These are phyloP conservation scores for Isoetes engelmannii DNA, from an alignment of 83 land plant genomes.

Conservation along the genomic window DNA sequence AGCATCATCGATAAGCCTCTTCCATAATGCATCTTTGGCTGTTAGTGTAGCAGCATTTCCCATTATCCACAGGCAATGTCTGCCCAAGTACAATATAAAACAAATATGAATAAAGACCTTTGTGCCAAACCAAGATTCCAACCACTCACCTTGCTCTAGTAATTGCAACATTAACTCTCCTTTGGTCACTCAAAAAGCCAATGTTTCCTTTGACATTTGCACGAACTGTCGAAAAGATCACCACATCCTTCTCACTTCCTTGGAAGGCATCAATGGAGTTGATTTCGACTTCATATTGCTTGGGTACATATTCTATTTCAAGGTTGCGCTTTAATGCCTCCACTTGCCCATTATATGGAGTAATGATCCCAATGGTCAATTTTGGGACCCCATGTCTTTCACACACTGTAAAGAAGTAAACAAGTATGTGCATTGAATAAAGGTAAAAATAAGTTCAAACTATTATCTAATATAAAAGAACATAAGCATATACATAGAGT, in stretches of 20 bases:
- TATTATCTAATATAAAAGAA: background rate
- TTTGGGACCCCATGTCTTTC: background rate
- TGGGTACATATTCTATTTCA: background rate
- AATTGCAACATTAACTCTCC: constrained; percentile 1
- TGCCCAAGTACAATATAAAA: background rate
- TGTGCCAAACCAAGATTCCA: background rate
- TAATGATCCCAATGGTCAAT: background rate
- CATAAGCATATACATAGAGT: background rate
- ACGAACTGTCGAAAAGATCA: background rate
- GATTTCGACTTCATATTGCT: background rate
- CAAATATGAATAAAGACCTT: too few species aligned
- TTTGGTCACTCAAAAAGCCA: background rate
- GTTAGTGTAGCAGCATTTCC: background rate
- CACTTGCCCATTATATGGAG: background rate
- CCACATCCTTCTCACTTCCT: constrained; percentile 6
- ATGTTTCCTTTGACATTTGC: background rate
- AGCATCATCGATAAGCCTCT: background rate
- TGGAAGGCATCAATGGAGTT: constrained; percentile 4
- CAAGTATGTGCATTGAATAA: background rate
- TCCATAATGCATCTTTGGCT: background rate
- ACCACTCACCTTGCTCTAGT: constrained; percentile 4
- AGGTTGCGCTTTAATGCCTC: background rate
- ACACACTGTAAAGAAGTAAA: background rate
- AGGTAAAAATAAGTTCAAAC: background rate
- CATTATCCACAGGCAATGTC: constrained; percentile 1